Percentiles rank a stretch among this genome's conserved stretches.
phyloP scores from a whole-genome alignment of 345 rosid species.

The Diplotaxis tenuifolia region DNA sequence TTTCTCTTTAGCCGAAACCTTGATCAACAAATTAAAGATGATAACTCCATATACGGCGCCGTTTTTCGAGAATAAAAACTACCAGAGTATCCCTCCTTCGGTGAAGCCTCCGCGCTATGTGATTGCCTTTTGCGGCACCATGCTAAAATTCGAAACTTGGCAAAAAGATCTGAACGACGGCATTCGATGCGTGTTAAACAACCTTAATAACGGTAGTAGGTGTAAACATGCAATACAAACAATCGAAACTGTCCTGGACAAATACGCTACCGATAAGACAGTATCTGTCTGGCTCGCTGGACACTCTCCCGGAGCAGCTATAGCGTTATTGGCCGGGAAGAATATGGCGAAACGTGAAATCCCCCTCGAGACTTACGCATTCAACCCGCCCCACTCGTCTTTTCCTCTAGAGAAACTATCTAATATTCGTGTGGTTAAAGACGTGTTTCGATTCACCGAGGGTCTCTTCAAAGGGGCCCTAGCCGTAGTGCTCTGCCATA shows the following conservation, averaged over 20 bases:
- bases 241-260: background rate
- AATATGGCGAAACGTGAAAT: constrained; percentile 33
- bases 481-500: background rate
- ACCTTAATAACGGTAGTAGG: too few species aligned
- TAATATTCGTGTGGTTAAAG: constrained; percentile 32
- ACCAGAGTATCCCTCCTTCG: background rate
- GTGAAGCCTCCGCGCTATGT: background rate
- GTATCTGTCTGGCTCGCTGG: background rate
- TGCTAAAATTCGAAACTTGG: background rate
- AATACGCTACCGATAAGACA: background rate
- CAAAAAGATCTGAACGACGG: background rate
- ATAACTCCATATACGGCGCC: too few species aligned
- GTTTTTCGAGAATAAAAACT: too few species aligned
- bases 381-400: constrained; percentile 58
- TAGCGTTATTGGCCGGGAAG: background rate
- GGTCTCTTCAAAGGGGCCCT: constrained; percentile 45
- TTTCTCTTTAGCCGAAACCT: constrained; percentile 42
- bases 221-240: background rate
- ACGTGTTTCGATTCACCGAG: constrained; percentile 34
- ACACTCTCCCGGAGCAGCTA: background rate
- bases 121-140: background rate
- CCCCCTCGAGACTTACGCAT: constrained; percentile 45
- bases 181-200: too few species aligned
- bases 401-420: constrained; percentile 42
- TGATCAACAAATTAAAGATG: constrained; percentile 52